These are phyloP conservation scores for Exophiala bonariae DNA, from an alignment of 2,329 filamentous ascomycete genomes.

Conservation along the genomic window DNA sequence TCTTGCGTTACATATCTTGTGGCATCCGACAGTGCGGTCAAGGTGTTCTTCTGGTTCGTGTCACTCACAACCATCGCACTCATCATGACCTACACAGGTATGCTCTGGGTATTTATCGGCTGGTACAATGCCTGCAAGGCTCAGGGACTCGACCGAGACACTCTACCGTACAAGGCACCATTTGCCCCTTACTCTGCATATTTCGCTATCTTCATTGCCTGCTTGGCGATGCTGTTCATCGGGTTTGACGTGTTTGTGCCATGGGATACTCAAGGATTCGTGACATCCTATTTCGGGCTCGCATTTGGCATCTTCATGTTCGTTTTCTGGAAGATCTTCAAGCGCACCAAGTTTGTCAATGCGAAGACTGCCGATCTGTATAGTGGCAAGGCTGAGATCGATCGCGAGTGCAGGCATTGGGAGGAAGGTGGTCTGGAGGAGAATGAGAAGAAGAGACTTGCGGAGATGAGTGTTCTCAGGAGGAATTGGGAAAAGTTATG, in stretches of 20 bases:
- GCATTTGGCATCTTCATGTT: conserved; percentile 45
- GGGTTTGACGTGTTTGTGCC: conserved; percentile 52
- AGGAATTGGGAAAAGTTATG: conserved; percentile 33
- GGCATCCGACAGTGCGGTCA: conserved; percentile 61
- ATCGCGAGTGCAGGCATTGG: conserved; percentile 36
- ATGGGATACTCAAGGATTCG: conserved; percentile 48
- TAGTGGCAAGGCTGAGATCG: conserved; percentile 35
- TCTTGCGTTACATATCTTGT: conserved; percentile 71
- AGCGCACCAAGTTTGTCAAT: conserved; percentile 32
- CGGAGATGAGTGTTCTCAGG: conserved; percentile 31
- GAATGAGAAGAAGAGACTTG: conserved; percentile 31
- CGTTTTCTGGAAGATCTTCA: conserved; percentile 36
- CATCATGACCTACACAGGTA: conserved; percentile 66
- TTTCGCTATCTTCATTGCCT: conserved; percentile 55
- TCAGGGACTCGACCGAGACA: conserved; percentile 67
- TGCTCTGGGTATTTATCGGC: conserved; percentile 67
- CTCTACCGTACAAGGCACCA: conserved; percentile 67
- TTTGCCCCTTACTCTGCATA: conserved; percentile 71
- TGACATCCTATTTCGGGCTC: conserved; percentile 52
- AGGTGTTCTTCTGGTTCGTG: conserved; percentile 71
- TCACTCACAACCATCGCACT: conserved; percentile 48
- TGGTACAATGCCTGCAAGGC: conserved; percentile 69
- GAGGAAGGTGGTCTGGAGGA: conserved; percentile 35
- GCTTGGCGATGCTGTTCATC: conserved; percentile 64
- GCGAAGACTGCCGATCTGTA: conserved; percentile 31